phyloP scores from a whole-genome alignment of 768 basidiomycete genomes.

The Mycena latifolia region DNA sequence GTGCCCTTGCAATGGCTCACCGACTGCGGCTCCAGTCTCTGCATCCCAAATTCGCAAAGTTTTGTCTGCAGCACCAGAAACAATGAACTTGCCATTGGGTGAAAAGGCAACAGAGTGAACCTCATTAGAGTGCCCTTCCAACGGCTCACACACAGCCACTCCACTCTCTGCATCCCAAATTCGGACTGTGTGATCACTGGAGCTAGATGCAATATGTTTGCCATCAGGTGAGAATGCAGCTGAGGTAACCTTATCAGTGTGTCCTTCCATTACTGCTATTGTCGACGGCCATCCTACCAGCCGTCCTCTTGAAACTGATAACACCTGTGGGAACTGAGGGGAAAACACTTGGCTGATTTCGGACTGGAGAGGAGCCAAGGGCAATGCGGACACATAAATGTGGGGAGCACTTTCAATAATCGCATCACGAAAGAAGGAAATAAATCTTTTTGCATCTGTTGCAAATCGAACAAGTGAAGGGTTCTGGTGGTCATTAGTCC shows the following conservation, averaged over 20 bases:
- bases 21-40: no score
- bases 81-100: neutral
- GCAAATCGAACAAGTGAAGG: neutral
- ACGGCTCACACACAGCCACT: neutral
- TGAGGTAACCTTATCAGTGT: neutral
- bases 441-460: conserved; percentile 4
- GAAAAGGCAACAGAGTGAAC: neutral
- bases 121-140: conserved; percentile 4
- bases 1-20: no score
- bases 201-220: no score
- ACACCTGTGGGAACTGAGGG: conserved; percentile 1
- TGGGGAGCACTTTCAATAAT: no score
- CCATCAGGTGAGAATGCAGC: no score
- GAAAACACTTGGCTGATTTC: neutral
- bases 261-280: neutral
- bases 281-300: neutral
- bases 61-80: neutral
- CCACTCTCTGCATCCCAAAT: conserved; percentile 11
- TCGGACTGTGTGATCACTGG: neutral
- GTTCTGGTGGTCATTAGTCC: neutral
- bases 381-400: conserved; percentile 11
- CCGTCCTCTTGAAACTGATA: neutral
- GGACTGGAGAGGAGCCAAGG: conserved; percentile 1
- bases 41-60: conserved; percentile 6
- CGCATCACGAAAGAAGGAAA: no score